phyloP scores from a whole-genome alignment of 1,284 basidiomycete genomes.

The Neonothopanus nambi region DNA sequence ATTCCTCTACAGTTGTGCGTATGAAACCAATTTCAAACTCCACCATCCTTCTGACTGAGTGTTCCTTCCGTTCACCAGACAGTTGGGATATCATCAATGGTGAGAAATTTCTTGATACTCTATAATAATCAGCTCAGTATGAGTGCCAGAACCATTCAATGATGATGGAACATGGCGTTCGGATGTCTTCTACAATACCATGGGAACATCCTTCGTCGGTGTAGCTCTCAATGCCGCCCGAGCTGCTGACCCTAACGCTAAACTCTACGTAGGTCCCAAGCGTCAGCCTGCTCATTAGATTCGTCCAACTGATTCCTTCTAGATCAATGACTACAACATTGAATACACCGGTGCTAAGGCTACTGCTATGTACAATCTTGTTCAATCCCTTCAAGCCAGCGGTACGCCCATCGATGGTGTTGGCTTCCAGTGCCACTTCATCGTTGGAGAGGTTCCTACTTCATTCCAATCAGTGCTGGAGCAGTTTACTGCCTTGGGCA shows the following conservation, averaged over 20 bases:
- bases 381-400: slow-evolving; percentile 43
- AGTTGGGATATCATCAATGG: slow-evolving; percentile 42
- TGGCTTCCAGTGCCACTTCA: slow-evolving; percentile 55
- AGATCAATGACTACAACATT: slow-evolving; percentile 64
- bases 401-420: slow-evolving; percentile 57
- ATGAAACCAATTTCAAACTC: neutral
- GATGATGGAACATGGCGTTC: slow-evolving; percentile 38
- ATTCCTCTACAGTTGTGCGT: slow-evolving; percentile 22
- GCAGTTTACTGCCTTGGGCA: slow-evolving; percentile 51
- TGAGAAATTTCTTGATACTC: slow-evolving; percentile 23
- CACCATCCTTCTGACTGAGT: neutral
- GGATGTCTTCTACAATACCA: slow-evolving; percentile 38
- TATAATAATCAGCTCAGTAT: neutral
- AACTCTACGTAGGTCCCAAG: slow-evolving; percentile 36
- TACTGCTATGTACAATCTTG: slow-evolving; percentile 50
- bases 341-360: slow-evolving; percentile 51
- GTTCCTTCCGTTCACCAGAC: slow-evolving; percentile 14
- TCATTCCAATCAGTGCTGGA: slow-evolving; percentile 35
- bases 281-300: neutral
- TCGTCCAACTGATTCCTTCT: neutral
- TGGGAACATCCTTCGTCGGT: slow-evolving; percentile 38
- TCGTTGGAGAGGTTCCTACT: slow-evolving; percentile 49
- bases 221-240: slow-evolving; percentile 42
- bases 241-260: slow-evolving; percentile 40
- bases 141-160: slow-evolving; percentile 51